Percentiles rank a stretch among this genome's conserved stretches.
Conservation (phyloP, 2,329 filamentous ascomycete species). For the Boeremia lycopersici region DNA sequence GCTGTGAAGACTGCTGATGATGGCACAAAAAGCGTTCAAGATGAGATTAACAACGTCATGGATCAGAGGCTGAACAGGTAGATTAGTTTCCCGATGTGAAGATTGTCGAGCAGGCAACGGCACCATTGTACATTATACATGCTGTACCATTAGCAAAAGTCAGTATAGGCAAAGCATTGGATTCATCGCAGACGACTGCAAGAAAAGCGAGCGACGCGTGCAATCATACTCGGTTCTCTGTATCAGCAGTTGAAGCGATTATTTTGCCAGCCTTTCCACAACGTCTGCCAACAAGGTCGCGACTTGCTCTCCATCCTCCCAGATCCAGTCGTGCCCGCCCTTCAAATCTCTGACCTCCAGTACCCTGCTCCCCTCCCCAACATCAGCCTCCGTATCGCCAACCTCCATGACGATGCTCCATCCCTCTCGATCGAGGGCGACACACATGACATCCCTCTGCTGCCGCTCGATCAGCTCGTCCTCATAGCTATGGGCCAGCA, state of each 20-base stretch:
- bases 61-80: conserved; percentile 43
- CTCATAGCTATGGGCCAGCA: conserved; percentile 54
- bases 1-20: conserved; percentile 36
- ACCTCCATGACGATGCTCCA: conserved; percentile 42
- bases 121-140: conserved; percentile 40
- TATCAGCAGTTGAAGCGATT: neutral
- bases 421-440: conserved; percentile 53
- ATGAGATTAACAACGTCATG: conserved; percentile 45
- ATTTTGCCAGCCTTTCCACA: conserved; percentile 21
- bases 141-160: conserved; percentile 40
- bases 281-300: conserved; percentile 50
- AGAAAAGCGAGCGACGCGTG: conserved; percentile 21
- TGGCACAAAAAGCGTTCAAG: conserved; percentile 31
- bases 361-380: conserved; percentile 34
- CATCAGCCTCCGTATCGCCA: conserved; percentile 33
- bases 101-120: conserved; percentile 1
- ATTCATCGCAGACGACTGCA: conserved; percentile 22
- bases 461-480: conserved; percentile 59
- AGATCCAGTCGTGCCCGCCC: conserved; percentile 69
- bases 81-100: neutral
- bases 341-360: conserved; percentile 54
- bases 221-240: neutral
- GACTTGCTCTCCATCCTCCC: conserved; percentile 64
- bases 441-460: conserved; percentile 65
- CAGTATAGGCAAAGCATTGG: conserved; percentile 27